Conservation (phyloP, 495 filamentous ascomycete genomes). For the Xylaria acuta region DNA sequence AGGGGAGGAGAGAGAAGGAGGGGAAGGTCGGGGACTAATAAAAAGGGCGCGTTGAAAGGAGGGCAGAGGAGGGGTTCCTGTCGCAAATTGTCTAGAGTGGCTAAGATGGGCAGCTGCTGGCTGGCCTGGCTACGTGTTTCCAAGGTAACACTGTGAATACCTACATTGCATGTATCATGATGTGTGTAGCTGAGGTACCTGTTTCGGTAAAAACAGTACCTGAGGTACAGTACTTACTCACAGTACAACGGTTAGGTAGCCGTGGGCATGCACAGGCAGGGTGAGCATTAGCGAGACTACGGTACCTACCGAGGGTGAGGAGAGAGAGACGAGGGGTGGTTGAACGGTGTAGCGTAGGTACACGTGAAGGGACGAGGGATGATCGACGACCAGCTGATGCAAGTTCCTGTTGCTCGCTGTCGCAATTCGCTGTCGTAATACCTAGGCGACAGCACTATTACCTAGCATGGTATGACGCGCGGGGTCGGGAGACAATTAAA, state of each 20-base stretch:
- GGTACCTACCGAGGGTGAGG: background rate
- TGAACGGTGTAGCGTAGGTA: background rate
- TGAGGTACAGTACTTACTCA: too few relatives aligned
- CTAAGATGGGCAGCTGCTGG: constrained; percentile 22
- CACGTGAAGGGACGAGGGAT: constrained; percentile 1
- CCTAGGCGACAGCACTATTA: constrained; percentile 5
- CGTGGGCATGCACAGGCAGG: background rate
- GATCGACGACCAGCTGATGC: constrained; percentile 29
- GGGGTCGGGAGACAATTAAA: constrained; percentile 11
- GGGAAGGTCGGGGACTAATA: constrained; percentile 34
- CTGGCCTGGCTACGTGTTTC: background rate
- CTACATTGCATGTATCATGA: background rate
- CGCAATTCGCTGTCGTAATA: constrained; percentile 22
- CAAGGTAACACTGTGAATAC: constrained; percentile 1
- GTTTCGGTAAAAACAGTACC: background rate
- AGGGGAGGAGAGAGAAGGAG: constrained; percentile 30
- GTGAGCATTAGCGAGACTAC: background rate
- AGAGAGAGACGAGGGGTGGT: background rate
- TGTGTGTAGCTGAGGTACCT: background rate
- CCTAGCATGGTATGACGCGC: constrained; percentile 26
- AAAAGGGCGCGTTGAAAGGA: constrained; percentile 36
- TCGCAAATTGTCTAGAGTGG: constrained; percentile 19
- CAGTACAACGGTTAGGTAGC: background rate
- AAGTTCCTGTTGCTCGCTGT: constrained; percentile 9
- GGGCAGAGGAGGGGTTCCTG: constrained; percentile 34